A percentile compares a stretch with the other conserved stretches of the same genome.
phyloP scores from a whole-genome alignment of 441 rosid genomes.

The Macaranga tanarius region DNA sequence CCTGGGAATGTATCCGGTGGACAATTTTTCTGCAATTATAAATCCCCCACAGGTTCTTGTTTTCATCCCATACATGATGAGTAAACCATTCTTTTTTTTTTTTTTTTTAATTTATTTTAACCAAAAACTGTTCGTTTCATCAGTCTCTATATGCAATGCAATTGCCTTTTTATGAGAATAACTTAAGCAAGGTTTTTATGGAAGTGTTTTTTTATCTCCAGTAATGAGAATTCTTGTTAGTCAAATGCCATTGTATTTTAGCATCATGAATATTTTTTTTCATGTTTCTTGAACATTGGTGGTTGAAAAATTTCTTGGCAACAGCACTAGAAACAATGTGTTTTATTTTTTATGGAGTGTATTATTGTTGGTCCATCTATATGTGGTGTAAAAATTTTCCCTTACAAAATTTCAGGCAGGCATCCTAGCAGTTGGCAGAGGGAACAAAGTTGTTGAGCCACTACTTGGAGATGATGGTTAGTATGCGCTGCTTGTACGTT shows the following conservation, averaged over 20 bases:
- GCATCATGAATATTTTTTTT: not conserved
- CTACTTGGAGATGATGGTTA: conserved; percentile 72
- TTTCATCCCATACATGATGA: conserved; percentile 17
- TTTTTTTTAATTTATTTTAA: too few species aligned
- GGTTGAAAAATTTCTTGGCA: not conserved
- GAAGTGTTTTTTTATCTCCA: not conserved
- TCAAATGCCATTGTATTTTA: not conserved
- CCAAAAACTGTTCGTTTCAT: conserved; percentile 1
- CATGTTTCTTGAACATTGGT: not conserved
- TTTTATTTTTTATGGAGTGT: not conserved
- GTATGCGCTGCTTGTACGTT: conserved; percentile 23
- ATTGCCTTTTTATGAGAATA: not conserved
- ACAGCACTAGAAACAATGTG: not conserved
- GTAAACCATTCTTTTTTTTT: not conserved
- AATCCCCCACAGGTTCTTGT: conserved; percentile 89
- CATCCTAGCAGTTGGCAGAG: conserved; percentile 94
- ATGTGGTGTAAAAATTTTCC: not conserved
- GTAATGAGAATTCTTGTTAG: not conserved
- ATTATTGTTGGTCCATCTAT: not conserved
- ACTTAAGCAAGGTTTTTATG: not conserved
- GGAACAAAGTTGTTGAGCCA: conserved; percentile 85
- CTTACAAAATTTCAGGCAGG: conserved; percentile 58
- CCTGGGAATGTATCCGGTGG: conserved; percentile 98
- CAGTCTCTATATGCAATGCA: not conserved
- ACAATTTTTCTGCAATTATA: conserved; percentile 85